A percentile compares a stretch with the other conserved stretches of the same genome.
Evolutionary conservation across 2,329 filamentous ascomycete species (phyloP).

Genomic region (Aureobasidium melanogenum): DNA sequence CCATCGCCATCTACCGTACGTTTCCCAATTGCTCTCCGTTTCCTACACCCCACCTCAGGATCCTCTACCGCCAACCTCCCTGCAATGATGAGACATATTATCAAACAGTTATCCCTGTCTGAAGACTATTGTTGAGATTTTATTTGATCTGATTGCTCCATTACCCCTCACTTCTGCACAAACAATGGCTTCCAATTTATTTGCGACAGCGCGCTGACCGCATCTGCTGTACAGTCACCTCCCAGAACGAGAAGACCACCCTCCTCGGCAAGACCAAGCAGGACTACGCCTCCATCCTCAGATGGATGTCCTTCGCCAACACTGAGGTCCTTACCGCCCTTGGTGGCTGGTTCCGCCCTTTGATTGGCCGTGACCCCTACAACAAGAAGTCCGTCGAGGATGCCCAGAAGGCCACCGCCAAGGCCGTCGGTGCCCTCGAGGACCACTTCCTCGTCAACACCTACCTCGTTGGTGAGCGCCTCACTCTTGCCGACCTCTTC

Average conservation of each 20-base stretch:
- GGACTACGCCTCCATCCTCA: conserved; percentile 96
- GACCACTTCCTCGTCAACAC: conserved; percentile 86
- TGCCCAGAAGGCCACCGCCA: conserved; percentile 56
- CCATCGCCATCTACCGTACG: conserved; percentile 93
- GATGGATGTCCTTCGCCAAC: conserved; percentile 98
- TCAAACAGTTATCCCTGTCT: conserved; percentile 98
- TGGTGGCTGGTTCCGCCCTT: conserved; percentile 75
- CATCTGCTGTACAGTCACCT: conserved; percentile 61
- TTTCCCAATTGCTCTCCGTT: neutral
- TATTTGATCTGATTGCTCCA: conserved; percentile 65
- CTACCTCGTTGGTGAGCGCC: conserved; percentile 93
- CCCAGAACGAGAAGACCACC: conserved; percentile 87
- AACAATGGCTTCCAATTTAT: neutral
- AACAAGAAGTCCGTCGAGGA: conserved; percentile 98
- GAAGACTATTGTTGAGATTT: conserved; percentile 83
- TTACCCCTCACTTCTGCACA: neutral
- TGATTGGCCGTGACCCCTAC: conserved; percentile 74
- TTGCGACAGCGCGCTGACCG: conserved; percentile 3
- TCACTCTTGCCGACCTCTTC: conserved; percentile 95
- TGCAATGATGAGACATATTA: conserved; percentile 64
- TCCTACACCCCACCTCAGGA: conserved; percentile 1
- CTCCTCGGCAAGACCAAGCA: conserved; percentile 99
- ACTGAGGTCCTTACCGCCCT: conserved; percentile 67
- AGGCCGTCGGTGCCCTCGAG: conserved; percentile 67
- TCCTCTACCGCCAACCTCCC: neutral